Evolutionary conservation across 805 yeast genomes (phyloP), one percentile per base, ranked within the genome.

Genomic region (Ogataea corticis): DNA sequence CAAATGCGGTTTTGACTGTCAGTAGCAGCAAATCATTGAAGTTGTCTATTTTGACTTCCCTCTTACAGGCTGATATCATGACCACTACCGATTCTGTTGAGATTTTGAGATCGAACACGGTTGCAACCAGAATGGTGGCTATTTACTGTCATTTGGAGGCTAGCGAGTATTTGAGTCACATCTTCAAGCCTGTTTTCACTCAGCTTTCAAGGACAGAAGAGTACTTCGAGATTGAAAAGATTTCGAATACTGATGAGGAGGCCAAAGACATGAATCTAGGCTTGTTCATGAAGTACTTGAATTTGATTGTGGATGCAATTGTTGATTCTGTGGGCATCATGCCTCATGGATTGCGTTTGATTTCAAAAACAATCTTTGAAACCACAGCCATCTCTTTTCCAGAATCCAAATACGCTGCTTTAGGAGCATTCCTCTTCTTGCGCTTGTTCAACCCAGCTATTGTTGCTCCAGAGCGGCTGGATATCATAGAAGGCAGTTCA

Each of bases 381-480:
- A 70, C 83, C 44, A 81, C 87, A 42, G 67, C 74, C 23, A 65
- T 67, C n/a, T 80, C 79, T 52, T 85, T 85, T 54, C 87, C 86
- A 0, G 82, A 78, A 32, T 85, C 84, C 32, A 76, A 83, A 36
- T 71, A 77, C 31, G 72, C 82, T 32, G 89, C 95, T 1, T 85
- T 89, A 21, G 96, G 97, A 0, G 90, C 96, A 0, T 92, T 87
- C 61, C 71, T 92, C 44, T 91, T 92, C 58, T 70, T 92, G 54
- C 69, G 96, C 45, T 80, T 85, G 50, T 75, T 85, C 49, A 86
- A 95, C 61, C 97, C 98, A 11, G 96, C 96, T 0, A 82, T 91
- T 55, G 91, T 91, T 12, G 82, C 89, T 28, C 97, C 97, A 0
- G 96, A 87, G 46, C 73, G 83, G 6, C 73, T 56, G 29, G 57